Conservation (phyloP, 2,329 filamentous ascomycete genomes). For the Cordyceps fumosorosea region DNA sequence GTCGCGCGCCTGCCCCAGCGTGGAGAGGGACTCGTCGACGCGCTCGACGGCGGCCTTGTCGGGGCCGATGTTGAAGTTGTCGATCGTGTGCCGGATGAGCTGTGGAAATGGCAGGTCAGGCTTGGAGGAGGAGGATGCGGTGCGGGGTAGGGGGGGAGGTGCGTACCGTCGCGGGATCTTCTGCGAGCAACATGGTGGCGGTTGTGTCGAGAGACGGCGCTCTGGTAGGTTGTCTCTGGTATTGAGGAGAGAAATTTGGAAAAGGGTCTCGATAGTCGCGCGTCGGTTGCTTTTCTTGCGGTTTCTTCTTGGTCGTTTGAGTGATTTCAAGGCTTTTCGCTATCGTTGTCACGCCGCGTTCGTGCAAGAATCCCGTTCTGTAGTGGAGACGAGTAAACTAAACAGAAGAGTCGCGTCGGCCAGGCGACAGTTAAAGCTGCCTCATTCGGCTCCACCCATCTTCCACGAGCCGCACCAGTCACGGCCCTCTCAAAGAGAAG, state of each 20-base stretch:
- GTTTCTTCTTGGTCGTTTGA: not conserved
- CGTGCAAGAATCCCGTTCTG: not conserved
- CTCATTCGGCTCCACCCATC: slow-evolving; percentile 1
- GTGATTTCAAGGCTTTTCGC: not conserved
- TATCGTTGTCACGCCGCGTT: too few relatives aligned
- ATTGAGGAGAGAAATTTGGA: not conserved
- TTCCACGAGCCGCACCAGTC: not conserved
- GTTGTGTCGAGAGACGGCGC: not conserved
- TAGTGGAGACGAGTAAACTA: not conserved
- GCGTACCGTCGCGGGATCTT: slow-evolving; percentile 78
- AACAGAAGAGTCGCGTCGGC: slow-evolving; percentile 20
- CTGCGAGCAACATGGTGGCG: slow-evolving; percentile 75
- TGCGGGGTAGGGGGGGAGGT: too few relatives aligned
- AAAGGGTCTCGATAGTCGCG: too few relatives aligned
- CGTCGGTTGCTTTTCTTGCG: not conserved
- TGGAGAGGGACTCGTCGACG: slow-evolving; percentile 74
- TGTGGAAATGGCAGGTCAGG: slow-evolving; percentile 28
- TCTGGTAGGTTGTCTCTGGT: not conserved
- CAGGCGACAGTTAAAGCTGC: slow-evolving; percentile 23
- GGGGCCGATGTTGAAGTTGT: slow-evolving; percentile 89
- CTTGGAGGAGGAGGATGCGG: not conserved
- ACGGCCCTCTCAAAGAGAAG: not conserved
- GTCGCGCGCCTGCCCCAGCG: slow-evolving; percentile 77
- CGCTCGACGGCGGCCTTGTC: slow-evolving; percentile 81
- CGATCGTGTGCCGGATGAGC: slow-evolving; percentile 86